Conservation (phyloP, 768 basidiomycete genomes). For the Leucocoprinus sp. region DNA sequence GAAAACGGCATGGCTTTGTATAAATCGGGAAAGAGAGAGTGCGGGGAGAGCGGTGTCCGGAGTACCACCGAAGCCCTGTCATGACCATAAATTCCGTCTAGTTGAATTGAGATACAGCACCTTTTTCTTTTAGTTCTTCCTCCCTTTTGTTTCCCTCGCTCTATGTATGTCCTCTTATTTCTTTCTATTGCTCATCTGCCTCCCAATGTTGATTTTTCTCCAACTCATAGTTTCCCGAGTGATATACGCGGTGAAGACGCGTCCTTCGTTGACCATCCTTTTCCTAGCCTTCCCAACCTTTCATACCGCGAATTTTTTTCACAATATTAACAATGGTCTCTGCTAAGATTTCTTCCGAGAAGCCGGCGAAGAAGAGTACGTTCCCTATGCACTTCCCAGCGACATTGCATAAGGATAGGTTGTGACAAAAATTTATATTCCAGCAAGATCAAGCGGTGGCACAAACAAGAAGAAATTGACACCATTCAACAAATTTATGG, state of each 20-base stretch:
- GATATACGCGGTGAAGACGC: constrained; percentile 19
- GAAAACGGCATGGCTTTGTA: constrained; percentile 2
- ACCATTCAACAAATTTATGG: constrained; percentile 72
- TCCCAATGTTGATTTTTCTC: constrained; percentile 10
- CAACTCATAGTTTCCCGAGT: constrained; percentile 8
- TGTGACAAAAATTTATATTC: constrained; percentile 14
- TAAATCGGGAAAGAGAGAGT: constrained; percentile 7
- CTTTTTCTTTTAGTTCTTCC: constrained; percentile 34
- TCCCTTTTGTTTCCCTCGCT: constrained; percentile 14
- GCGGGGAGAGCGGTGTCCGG: constrained; percentile 26
- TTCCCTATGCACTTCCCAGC: constrained; percentile 7
- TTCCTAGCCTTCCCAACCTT: neutral
- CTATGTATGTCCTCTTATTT: constrained; percentile 5
- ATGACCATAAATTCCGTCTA: constrained; percentile 52
- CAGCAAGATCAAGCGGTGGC: constrained; percentile 47
- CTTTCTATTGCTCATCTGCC: constrained; percentile 9
- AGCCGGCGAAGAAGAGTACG: constrained; percentile 52
- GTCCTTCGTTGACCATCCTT: constrained; percentile 13
- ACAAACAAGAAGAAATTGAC: constrained; percentile 55
- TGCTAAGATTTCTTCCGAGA: constrained; percentile 35
- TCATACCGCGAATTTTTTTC: constrained; percentile 6
- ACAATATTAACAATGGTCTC: constrained; percentile 31
- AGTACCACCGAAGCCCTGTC: constrained; percentile 41
- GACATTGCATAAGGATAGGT: constrained; percentile 12
- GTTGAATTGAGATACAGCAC: constrained; percentile 40